These are phyloP conservation scores for Hygrophorus pudorinus DNA, from an alignment of 768 basidiomycete genomes.

Conservation along the genomic window DNA sequence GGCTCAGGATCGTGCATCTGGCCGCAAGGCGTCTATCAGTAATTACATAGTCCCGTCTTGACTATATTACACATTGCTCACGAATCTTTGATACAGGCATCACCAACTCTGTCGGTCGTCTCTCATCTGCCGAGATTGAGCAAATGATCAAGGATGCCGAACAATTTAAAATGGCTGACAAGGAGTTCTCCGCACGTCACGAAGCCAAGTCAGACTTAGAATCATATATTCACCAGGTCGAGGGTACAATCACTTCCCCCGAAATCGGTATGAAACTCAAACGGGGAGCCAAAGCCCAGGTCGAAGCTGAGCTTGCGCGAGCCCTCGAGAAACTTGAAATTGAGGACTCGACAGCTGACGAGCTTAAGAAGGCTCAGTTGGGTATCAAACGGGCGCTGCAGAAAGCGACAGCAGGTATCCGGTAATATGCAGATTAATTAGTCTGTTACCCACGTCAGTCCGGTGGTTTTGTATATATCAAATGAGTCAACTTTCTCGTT, in stretches of 20 bases:
- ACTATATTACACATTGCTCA: background rate
- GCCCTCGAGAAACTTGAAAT: constrained; percentile 98
- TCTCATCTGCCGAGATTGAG: constrained; percentile 95
- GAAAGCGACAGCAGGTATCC: constrained; percentile 90
- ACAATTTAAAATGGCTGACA: constrained; percentile 92
- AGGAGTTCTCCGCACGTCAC: constrained; percentile 96
- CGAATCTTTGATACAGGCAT: constrained; percentile 45
- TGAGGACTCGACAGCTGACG: constrained; percentile 87
- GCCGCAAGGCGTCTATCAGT: constrained; percentile 98
- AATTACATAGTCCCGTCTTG: constrained; percentile 20
- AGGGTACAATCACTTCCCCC: constrained; percentile 90
- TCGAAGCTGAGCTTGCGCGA: constrained; percentile 96
- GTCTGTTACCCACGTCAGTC: constrained; percentile 13
- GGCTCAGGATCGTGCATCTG: constrained; percentile 95
- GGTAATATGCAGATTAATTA: constrained; percentile 32
- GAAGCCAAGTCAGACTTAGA: constrained; percentile 98
- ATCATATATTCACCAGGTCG: constrained; percentile 94
- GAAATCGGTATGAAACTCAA: constrained; percentile 99
- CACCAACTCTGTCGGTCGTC: constrained; percentile 98
- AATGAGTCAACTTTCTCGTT: background rate
- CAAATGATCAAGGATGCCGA: constrained; percentile 99
- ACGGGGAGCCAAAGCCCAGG: constrained; percentile 88
- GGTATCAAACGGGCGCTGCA: constrained; percentile 94
- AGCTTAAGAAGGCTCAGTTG: constrained; percentile 93
- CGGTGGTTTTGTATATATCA: constrained; percentile 8